These are phyloP conservation scores for Teunomyces lycoperdinae DNA, from an alignment of 805 yeast genomes.

Conservation along the genomic window DNA sequence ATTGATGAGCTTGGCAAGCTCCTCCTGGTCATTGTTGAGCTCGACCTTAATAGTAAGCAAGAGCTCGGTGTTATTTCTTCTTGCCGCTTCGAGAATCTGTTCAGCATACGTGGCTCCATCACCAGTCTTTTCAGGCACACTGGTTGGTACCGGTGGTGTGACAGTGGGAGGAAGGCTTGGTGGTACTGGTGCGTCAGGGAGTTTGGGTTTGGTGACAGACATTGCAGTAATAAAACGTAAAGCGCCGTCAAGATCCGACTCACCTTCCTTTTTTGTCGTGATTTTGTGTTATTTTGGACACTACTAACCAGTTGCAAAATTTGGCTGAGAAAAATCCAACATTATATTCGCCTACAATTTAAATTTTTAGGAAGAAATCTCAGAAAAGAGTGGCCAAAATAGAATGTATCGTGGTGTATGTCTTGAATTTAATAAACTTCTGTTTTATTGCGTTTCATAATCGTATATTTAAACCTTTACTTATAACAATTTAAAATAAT, in stretches of 20 bases:
- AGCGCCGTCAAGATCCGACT: constrained; percentile 2
- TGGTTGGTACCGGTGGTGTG: constrained; percentile 1
- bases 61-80: constrained; percentile 83
- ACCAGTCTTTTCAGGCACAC: background rate
- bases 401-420: too few relatives aligned
- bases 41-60: constrained; percentile 53
- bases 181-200: background rate
- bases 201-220: background rate
- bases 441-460: too few relatives aligned
- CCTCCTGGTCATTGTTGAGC: constrained; percentile 35
- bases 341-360: too few relatives aligned
- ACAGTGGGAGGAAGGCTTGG: background rate
- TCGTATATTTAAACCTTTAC: too few relatives aligned
- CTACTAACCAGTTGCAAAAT: background rate
- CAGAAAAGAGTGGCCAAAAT: too few relatives aligned
- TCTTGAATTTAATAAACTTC: too few relatives aligned
- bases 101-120: constrained; percentile 71
- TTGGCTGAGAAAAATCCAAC: background rate
- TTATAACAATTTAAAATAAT: background rate
- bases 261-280: background rate
- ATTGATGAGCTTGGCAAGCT: constrained; percentile 57
- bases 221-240: background rate
- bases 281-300: background rate
- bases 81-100: constrained; percentile 81
- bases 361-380: too few relatives aligned